These are phyloP conservation scores for Sugiyamaella smithiae DNA, from an alignment of 805 yeast genomes.

Conservation along the genomic window DNA sequence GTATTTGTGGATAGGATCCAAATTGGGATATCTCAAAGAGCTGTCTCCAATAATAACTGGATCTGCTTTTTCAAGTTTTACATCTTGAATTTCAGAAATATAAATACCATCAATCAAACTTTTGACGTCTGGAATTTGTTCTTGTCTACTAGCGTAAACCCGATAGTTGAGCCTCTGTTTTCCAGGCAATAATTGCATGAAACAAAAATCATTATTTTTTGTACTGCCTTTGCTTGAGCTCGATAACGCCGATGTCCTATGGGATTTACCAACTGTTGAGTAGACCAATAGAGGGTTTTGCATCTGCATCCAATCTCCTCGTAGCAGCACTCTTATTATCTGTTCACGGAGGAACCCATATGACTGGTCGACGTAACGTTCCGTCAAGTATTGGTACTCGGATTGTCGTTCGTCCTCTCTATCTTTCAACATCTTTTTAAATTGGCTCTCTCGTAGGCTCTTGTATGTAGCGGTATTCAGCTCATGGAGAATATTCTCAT, in stretches of 20 bases:
- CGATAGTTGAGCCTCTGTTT: slow-evolving; percentile 17
- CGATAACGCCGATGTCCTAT: neutral
- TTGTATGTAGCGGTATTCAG: slow-evolving; percentile 45
- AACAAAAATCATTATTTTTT: too few species aligned
- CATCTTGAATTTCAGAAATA: neutral
- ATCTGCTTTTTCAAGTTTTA: neutral
- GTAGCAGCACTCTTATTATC: slow-evolving; percentile 64
- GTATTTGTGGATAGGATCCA: neutral
- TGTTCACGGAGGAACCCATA: slow-evolving; percentile 72
- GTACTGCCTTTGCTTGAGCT: neutral
- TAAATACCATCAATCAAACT: neutral
- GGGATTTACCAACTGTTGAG: neutral
- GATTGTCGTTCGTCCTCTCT: slow-evolving; percentile 45
- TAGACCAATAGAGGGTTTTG: slow-evolving; percentile 1
- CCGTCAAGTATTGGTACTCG: slow-evolving; percentile 48
- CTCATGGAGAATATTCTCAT: slow-evolving; percentile 47
- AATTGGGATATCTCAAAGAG: neutral
- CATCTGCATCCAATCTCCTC: slow-evolving; percentile 69
- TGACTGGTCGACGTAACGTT: slow-evolving; percentile 53
- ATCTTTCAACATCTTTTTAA: slow-evolving; percentile 32
- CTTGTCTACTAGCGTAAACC: slow-evolving; percentile 33
- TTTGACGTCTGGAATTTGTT: slow-evolving; percentile 46
- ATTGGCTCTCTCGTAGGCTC: slow-evolving; percentile 54
- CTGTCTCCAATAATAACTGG: neutral
- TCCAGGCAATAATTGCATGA: slow-evolving; percentile 10